A percentile compares a stretch with the other conserved stretches of the same genome.
These are phyloP conservation scores for Combretum micranthum DNA, from an alignment of 345 rosid genomes.

Conservation along the genomic window DNA sequence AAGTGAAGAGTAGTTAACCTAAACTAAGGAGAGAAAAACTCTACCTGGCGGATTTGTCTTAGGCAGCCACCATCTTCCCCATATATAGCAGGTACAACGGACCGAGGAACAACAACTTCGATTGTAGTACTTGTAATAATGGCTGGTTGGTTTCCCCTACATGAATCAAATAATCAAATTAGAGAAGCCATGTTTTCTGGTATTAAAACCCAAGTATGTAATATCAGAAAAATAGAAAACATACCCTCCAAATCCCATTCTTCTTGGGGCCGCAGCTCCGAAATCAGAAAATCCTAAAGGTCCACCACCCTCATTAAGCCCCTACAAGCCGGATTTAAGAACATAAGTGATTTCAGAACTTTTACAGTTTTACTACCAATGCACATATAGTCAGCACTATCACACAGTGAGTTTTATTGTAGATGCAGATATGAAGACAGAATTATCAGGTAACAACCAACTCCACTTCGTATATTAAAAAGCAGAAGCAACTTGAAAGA, in stretches of 20 bases:
- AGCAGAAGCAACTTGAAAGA: not conserved
- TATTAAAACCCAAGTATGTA: no score
- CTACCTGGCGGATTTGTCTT: slow-evolving; percentile 66
- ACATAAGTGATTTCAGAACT: not conserved
- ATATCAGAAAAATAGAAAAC: slow-evolving; percentile 1
- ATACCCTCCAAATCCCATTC: slow-evolving; percentile 56
- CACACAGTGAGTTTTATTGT: not conserved
- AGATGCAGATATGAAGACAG: no score
- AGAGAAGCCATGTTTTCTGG: no score
- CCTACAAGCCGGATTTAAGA: slow-evolving; percentile 30
- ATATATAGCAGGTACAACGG: slow-evolving; percentile 50
- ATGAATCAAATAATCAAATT: not conserved
- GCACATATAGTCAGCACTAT: not conserved
- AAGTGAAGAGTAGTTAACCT: not conserved
- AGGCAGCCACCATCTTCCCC: slow-evolving; percentile 77
- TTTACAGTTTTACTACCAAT: not conserved
- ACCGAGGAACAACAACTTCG: slow-evolving; percentile 72
- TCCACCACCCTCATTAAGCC: slow-evolving; percentile 29
- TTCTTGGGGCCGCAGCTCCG: slow-evolving; percentile 43
- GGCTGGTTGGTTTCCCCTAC: slow-evolving; percentile 32
- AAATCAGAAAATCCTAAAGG: slow-evolving; percentile 44
- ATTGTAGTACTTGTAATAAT: slow-evolving; percentile 60
- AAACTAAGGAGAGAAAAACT: not conserved
- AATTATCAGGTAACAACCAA: no score
- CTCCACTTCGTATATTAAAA: no score